These are phyloP conservation scores for Pseudocercospora eumusae DNA, from an alignment of 2,329 filamentous ascomycete genomes.

Conservation along the genomic window DNA sequence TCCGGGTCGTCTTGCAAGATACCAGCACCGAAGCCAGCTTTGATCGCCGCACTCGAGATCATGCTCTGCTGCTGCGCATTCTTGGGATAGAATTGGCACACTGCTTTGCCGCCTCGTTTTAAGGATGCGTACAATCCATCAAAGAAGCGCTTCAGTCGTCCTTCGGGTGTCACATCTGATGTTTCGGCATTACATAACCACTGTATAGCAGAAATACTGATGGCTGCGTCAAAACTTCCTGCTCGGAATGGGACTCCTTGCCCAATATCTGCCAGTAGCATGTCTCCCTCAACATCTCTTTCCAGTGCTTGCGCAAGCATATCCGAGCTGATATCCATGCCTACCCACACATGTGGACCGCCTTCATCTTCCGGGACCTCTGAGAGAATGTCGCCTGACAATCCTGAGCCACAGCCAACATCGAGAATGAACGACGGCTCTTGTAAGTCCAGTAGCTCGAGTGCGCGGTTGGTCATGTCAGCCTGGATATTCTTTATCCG, in stretches of 20 bases:
- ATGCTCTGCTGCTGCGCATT: constrained; percentile 88
- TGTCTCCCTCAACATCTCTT: constrained; percentile 85
- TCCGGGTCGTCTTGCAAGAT: constrained; percentile 92
- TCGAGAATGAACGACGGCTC: constrained; percentile 87
- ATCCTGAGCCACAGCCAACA: constrained; percentile 91
- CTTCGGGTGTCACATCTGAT: constrained; percentile 77
- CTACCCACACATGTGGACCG: constrained; percentile 92
- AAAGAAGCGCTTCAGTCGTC: constrained; percentile 81
- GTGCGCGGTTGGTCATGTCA: constrained; percentile 88
- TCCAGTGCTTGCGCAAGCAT: constrained; percentile 97
- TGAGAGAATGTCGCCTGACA: constrained; percentile 91
- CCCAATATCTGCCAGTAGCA: constrained; percentile 92
- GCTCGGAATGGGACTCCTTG: constrained; percentile 93
- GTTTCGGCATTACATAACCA: constrained; percentile 97
- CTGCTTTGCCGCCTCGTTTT: constrained; percentile 79
- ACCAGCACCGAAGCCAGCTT: constrained; percentile 92
- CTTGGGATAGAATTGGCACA: constrained; percentile 98
- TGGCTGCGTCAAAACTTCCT: constrained; percentile 89
- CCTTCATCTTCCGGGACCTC: constrained; percentile 67
- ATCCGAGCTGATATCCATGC: constrained; percentile 91
- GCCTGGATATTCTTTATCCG: constrained; percentile 96
- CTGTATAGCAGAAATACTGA: constrained; percentile 94
- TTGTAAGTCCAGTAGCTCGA: constrained; percentile 82
- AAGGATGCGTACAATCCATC: constrained; percentile 85
- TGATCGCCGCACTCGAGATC: constrained; percentile 87